A percentile compares a stretch with the other conserved stretches of the same genome.
These are phyloP conservation scores for Tetraselmis chui DNA, from an alignment of 139 green algal genomes.

Conservation along the genomic window DNA sequence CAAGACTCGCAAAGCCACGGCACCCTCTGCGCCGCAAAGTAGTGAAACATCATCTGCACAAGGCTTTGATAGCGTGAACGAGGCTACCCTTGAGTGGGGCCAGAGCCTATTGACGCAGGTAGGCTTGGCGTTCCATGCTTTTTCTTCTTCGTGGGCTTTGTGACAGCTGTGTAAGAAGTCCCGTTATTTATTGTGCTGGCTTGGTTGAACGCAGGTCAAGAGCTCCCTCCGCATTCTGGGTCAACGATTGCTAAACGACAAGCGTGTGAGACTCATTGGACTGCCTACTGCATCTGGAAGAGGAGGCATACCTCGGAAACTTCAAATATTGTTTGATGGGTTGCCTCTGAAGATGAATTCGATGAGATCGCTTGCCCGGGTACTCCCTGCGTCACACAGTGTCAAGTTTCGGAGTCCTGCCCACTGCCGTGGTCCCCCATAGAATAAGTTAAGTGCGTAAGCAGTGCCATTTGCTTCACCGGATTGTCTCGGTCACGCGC, in stretches of 20 bases:
- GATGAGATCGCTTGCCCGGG: background rate
- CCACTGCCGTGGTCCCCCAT: background rate
- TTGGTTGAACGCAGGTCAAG: background rate
- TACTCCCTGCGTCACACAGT: background rate
- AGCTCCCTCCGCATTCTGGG: background rate
- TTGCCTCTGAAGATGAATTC: background rate
- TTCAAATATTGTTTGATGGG: background rate
- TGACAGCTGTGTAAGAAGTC: background rate
- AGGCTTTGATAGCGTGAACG: background rate
- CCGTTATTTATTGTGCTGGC: background rate
- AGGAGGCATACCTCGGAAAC: too few relatives aligned
- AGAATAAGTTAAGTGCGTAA: too few relatives aligned
- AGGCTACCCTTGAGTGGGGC: background rate
- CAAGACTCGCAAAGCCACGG: too few relatives aligned
- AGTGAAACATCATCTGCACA: background rate
- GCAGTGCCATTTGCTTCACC: too few relatives aligned
- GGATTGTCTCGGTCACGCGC: too few relatives aligned
- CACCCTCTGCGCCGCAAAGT: background rate
- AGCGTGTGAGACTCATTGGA: background rate
- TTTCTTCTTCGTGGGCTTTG: background rate
- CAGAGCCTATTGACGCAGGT: background rate
- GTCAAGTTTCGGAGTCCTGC: background rate
- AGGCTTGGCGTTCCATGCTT: background rate
- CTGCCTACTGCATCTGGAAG: too few relatives aligned
- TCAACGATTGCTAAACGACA: background rate